Percentiles rank a stretch among this genome's conserved stretches.
Evolutionary conservation across 768 basidiomycete genomes (phyloP).

Genomic region (Xerocomellus amylosporus): DNA sequence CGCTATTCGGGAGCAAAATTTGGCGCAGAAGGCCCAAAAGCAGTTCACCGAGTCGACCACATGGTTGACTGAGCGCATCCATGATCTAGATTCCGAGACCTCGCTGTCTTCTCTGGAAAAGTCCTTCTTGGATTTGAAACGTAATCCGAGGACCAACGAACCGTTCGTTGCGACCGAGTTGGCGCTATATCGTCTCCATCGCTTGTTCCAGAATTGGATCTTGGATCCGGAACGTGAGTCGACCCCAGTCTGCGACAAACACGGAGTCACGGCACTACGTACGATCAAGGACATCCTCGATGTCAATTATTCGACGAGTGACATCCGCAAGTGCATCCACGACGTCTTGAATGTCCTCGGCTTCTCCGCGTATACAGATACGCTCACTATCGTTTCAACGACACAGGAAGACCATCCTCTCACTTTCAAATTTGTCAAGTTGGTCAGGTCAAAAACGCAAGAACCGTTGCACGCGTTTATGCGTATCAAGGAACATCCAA

Average conservation of each 20-base stretch:
- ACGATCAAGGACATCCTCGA: constrained; percentile 46
- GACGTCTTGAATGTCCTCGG: constrained; percentile 46
- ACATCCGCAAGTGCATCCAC: constrained; percentile 36
- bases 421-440: constrained; percentile 53
- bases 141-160: constrained; percentile 45
- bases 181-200: constrained; percentile 50
- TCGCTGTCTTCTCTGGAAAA: constrained; percentile 28
- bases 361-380: constrained; percentile 39
- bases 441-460: constrained; percentile 46
- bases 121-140: constrained; percentile 38
- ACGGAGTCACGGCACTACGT: constrained; percentile 46
- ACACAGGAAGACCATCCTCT: constrained; percentile 31
- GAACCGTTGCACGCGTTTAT: constrained; percentile 48
- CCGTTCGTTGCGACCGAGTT: constrained; percentile 49
- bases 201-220: constrained; percentile 53
- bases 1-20: constrained; percentile 43
- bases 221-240: constrained; percentile 40
- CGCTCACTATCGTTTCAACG: constrained; percentile 13
- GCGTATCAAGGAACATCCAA: constrained; percentile 52
- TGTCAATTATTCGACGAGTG: constrained; percentile 27
- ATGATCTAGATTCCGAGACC: constrained; percentile 25
- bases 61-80: constrained; percentile 57
- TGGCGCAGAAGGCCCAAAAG: constrained; percentile 43
- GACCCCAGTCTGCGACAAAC: constrained; percentile 41
- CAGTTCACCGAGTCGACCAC: constrained; percentile 37